phyloP scores from a whole-genome alignment of 768 basidiomycete species.

The Daedaleopsis nitida region DNA sequence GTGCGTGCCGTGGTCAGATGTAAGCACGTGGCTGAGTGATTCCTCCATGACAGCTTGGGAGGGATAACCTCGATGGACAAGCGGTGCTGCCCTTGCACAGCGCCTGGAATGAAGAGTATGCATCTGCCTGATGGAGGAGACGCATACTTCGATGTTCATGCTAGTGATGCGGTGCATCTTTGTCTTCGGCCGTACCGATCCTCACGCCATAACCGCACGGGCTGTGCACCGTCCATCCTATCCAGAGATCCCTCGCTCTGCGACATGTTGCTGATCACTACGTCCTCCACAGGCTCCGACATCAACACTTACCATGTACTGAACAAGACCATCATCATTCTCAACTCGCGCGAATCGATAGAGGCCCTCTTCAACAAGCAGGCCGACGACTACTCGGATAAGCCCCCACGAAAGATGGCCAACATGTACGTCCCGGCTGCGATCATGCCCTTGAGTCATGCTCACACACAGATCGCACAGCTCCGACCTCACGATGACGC shows the following conservation, averaged over 20 bases:
- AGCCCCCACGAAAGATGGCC: constrained; percentile 19
- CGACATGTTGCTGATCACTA: neutral
- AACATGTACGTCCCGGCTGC: constrained; percentile 10
- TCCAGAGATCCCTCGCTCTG: neutral
- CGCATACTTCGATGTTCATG: too few species aligned
- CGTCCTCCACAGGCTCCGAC: constrained; percentile 1
- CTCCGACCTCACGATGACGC: constrained; percentile 18
- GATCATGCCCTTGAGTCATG: neutral
- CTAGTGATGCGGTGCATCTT: too few species aligned
- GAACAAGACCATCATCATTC: constrained; percentile 21
- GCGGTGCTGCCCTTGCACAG: too few species aligned
- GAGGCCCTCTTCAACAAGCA: constrained; percentile 22
- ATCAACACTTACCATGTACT: constrained; percentile 15
- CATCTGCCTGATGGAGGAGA: too few species aligned
- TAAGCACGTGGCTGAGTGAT: too few species aligned
- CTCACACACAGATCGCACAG: neutral
- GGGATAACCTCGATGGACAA: too few species aligned
- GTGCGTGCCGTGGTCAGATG: too few species aligned
- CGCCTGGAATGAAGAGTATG: too few species aligned
- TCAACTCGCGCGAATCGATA: constrained; percentile 22
- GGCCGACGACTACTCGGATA: constrained; percentile 16
- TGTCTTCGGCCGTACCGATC: too few species aligned
- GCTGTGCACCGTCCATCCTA: neutral
- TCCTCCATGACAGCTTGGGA: too few species aligned
- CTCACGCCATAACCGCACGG: neutral